Evolutionary conservation across 2,329 filamentous ascomycete species (phyloP).

Genomic region (Fusarium clavum): DNA sequence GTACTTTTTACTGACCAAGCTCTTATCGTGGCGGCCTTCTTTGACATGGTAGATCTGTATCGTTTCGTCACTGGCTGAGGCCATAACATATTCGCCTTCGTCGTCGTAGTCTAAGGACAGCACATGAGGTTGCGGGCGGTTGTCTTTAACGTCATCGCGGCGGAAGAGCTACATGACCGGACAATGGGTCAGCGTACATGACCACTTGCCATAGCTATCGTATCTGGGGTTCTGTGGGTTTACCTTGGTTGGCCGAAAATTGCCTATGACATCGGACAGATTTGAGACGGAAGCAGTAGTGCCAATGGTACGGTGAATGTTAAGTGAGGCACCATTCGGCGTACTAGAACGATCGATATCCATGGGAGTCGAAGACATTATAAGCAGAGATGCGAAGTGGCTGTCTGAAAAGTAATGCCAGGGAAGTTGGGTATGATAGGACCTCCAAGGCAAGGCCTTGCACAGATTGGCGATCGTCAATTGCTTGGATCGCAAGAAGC

Average conservation of each 20-base stretch:
- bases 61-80: constrained; percentile 91
- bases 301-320: constrained; percentile 62
- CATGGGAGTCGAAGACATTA: constrained; percentile 68
- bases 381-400: constrained; percentile 4
- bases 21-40: constrained; percentile 90
- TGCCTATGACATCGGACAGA: constrained; percentile 80
- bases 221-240: constrained; percentile 38
- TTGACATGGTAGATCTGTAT: constrained; percentile 96
- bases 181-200: not conserved
- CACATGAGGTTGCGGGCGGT: constrained; percentile 69
- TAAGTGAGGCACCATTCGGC: constrained; percentile 59
- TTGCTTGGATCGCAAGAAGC: not conserved
- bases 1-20: constrained; percentile 94
- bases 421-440: not conserved
- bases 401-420: not conserved
- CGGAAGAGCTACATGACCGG: constrained; percentile 62
- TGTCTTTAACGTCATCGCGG: constrained; percentile 66
- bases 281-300: constrained; percentile 66
- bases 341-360: constrained; percentile 61
- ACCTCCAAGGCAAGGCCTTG: constrained; percentile 10
- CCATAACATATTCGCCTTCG: constrained; percentile 90
- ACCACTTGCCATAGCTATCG: not conserved
- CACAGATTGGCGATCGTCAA: not conserved
- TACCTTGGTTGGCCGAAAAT: constrained; percentile 85
- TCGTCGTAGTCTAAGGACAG: constrained; percentile 97